Conservation (phyloP, 2,329 filamentous ascomycete genomes). For the Sarocladium strictum region DNA sequence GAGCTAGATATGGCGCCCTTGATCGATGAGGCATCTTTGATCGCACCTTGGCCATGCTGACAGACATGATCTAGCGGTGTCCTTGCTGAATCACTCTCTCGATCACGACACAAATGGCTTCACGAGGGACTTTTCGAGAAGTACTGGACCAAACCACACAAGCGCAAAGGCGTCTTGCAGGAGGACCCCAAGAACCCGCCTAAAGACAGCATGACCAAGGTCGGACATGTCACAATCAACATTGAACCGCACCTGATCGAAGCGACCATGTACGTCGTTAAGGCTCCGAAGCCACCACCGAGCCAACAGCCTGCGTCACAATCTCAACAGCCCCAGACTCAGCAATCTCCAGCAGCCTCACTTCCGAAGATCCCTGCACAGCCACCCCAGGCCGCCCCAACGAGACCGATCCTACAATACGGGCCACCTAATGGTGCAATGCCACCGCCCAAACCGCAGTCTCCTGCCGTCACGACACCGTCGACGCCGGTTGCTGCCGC, state of each 20-base stretch:
- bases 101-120: conserved; percentile 70
- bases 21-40: background rate
- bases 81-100: conserved; percentile 63
- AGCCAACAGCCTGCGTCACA: conserved; percentile 30
- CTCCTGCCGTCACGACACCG: conserved; percentile 14
- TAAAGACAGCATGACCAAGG: conserved; percentile 65
- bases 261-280: conserved; percentile 66
- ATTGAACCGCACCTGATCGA: conserved; percentile 78
- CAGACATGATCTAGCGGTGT: conserved; percentile 55
- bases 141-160: conserved; percentile 69
- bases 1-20: no score
- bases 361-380: conserved; percentile 15
- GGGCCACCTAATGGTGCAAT: conserved; percentile 58
- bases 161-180: conserved; percentile 58
- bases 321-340: conserved; percentile 12
- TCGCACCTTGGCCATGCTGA: conserved; percentile 15
- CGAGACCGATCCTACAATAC: conserved; percentile 56
- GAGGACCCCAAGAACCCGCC: conserved; percentile 62
- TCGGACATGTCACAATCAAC: conserved; percentile 67
- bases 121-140: conserved; percentile 68
- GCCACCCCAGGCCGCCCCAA: conserved; percentile 19
- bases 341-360: conserved; percentile 14
- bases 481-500: conserved; percentile 1
- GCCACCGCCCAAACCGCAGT: conserved; percentile 34
- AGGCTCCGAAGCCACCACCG: conserved; percentile 48